Evolutionary conservation across 257 asterid species (phyloP), one percentile per base, ranked within the genome.

Genomic region (Capsicum chinense): DNA sequence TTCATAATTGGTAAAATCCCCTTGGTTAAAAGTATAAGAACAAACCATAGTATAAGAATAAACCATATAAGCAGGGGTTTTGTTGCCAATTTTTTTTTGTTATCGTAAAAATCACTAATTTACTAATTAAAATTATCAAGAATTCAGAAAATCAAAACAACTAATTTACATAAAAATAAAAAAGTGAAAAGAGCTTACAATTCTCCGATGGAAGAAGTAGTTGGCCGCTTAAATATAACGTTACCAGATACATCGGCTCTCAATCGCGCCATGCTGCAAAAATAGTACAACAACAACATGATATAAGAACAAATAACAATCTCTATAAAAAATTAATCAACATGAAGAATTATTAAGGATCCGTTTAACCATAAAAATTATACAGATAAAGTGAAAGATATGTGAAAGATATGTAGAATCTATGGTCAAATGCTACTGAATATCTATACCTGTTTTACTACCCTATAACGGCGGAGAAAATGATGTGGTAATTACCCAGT

Each of bases 191-290:
- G 58, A 84, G 87, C 95, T 92, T 92, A 96, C 99, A 95, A 87
- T 88, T 94, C 97, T 80, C 89, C 94, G 14, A 93, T 93, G 82
- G 94, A 89, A 81, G 95, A 88, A 69, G 88, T 92, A 81, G 85
- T 88, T 83, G 94, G 98, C 83, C 95, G 93, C 91, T 92, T 93
- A 84, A 93, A 90, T 85, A 90, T 95, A 84, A 92, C 93, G 89
- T 87, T 93, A 76, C 83, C 84, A 84, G 81, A 89, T 84, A 84
- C 92, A 84, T 96, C 97, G 39, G 92, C 99, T 85, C 97, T 83
- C 67, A 88, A 83, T 71, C 98, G 94, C 92, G 90, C 93, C 99
- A 96, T 94, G 87, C 85, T 92, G 60, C 88, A 87, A 86, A 91
- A 44, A 79, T 16, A 50, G 58, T 54, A 79, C 70, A 83, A 9